Conservation (phyloP, 345 rosid species). For the Turnera subulata region DNA sequence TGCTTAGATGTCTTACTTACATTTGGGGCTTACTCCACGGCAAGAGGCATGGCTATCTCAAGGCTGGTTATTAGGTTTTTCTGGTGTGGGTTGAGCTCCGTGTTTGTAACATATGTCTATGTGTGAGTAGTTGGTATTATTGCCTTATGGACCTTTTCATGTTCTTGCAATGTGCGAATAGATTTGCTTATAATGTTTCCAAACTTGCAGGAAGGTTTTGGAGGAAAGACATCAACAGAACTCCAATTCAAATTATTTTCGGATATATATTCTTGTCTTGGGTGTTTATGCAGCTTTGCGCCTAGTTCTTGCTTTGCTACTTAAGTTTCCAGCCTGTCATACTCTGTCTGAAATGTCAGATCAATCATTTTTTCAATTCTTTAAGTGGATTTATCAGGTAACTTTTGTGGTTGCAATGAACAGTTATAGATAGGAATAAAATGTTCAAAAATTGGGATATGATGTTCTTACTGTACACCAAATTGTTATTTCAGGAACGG, state of each 20-base stretch:
- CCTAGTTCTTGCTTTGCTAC: conserved; percentile 53
- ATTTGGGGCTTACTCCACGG: conserved; percentile 86
- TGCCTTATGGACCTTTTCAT: neutral
- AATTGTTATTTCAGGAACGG: conserved; percentile 66
- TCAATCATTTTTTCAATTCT: conserved; percentile 94
- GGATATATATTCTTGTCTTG: conserved; percentile 79
- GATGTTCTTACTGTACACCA: neutral
- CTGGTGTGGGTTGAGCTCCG: conserved; percentile 80
- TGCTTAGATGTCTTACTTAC: conserved; percentile 83
- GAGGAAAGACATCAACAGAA: conserved; percentile 56
- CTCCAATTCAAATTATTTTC: conserved; percentile 66
- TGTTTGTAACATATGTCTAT: conserved; percentile 61
- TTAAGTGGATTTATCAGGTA: conserved; percentile 99
- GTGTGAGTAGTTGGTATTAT: conserved; percentile 50
- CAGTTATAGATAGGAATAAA: too few relatives aligned
- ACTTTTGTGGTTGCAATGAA: too few relatives aligned
- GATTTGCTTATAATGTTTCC: neutral
- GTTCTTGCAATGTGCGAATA: neutral
- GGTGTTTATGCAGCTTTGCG: conserved; percentile 87
- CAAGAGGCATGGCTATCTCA: conserved; percentile 98
- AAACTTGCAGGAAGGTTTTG: conserved; percentile 66
- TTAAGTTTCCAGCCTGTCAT: conserved; percentile 84
- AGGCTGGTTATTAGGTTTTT: conserved; percentile 82
- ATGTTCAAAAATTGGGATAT: too few relatives aligned
- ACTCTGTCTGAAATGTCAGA: conserved; percentile 78